Percentiles rank a stretch among this genome's conserved stretches.
Conservation (phyloP, 2,329 filamentous ascomycete species). For the Xylaria polymorpha region DNA sequence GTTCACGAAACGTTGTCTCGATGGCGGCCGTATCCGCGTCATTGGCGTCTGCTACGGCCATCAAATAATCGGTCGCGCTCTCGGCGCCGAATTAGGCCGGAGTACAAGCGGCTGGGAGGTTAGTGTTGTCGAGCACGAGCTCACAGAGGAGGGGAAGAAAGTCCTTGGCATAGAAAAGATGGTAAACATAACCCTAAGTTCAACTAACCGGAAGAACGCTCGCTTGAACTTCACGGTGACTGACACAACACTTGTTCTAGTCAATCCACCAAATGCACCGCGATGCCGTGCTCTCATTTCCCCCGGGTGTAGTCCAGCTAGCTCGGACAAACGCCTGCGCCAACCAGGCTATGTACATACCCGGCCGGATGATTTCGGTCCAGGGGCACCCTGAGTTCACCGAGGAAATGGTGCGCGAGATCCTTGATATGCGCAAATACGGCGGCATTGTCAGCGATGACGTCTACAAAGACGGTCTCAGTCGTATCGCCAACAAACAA, state of each 20-base stretch:
- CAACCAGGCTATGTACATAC: conserved; percentile 83
- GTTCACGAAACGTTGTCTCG: conserved; percentile 70
- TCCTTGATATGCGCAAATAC: conserved; percentile 72
- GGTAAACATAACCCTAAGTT: conserved; percentile 51
- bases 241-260: conserved; percentile 53
- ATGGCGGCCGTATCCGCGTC: conserved; percentile 72
- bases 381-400: conserved; percentile 91
- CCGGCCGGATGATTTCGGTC: conserved; percentile 75
- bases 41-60: conserved; percentile 90
- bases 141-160: conserved; percentile 76
- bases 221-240: conserved; percentile 6
- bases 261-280: conserved; percentile 87
- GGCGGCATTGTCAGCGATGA: conserved; percentile 77
- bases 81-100: conserved; percentile 74
- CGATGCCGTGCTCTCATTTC: conserved; percentile 76
- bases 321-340: conserved; percentile 74
- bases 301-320: conserved; percentile 69
- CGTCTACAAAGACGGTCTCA: conserved; percentile 75
- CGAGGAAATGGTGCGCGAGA: conserved; percentile 74
- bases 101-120: conserved; percentile 82
- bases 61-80: conserved; percentile 81
- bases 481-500: conserved; percentile 73
- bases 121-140: conserved; percentile 75
- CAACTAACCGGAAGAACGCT: conserved; percentile 1
- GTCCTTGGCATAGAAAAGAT: conserved; percentile 75